Evolutionary conservation across 208 protist species (phyloP), one percentile per base, ranked within the genome.

Genomic region (Porcisia hertigi): DNA sequence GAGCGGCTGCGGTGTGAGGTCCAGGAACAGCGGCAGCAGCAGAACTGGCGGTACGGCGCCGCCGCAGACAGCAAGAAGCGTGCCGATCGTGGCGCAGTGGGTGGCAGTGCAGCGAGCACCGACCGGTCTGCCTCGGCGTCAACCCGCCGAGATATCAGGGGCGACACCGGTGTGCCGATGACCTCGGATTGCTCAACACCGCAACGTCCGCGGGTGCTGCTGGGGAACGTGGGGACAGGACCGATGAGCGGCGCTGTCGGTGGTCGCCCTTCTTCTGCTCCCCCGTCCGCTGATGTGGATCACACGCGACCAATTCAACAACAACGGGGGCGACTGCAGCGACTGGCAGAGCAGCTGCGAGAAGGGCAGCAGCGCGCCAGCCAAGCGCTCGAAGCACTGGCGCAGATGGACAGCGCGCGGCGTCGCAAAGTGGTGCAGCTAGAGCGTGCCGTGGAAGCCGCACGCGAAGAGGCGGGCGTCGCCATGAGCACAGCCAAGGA

Each of bases 1-100:
- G 88, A 92, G 49, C 81, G 85, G 39, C 81, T 94, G 58, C 88
- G 88, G 16, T 79, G 79, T 23, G 89, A 91, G 34, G 55, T 94
- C 14, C 60, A 59, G 16, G 55, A 69, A 63, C 65, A 71, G 57
- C 75, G 79, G 71, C 77, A 82, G 57, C 75, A 82, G 71, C 77
- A 82, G 60, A 60, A 67, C 52, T 73, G 49, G 69, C n/a, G n/a
- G 25, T 7, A 39, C 36, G 52, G 69, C n/a, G 30, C 34, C 54
- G 34, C 69, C 71, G 58, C 39, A 7, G 49, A 72, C n/a, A 62
- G 53, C 69, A 59, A 12, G 9, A 25, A 25, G n/a, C 18, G 14
- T 14, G 8, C 20, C 53, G 36, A 72, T 45, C 52, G 20, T 11
- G 30, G 9, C 47, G 66, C 30, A 55, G 5, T 58, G 2, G 66